A percentile compares a stretch with the other conserved stretches of the same genome.
These are phyloP conservation scores for Phaeosphaeriaceae sp. DNA, from an alignment of 2,329 filamentous ascomycete genomes.

Conservation along the genomic window DNA sequence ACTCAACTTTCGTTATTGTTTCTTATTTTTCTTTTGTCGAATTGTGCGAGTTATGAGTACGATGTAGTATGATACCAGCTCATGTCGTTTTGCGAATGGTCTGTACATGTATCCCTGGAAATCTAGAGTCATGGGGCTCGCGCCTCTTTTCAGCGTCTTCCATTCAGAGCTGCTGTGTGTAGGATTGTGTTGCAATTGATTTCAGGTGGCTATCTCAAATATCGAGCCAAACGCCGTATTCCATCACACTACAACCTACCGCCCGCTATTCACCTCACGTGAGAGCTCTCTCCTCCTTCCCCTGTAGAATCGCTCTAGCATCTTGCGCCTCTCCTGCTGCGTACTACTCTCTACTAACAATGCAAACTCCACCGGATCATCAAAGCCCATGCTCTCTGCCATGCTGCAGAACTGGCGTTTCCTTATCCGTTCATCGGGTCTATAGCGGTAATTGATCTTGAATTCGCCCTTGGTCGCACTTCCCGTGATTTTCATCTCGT, in stretches of 20 bases:
- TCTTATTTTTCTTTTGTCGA: neutral
- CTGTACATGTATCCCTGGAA: neutral
- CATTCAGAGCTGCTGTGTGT: too few species aligned
- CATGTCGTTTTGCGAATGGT: neutral
- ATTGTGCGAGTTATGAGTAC: neutral
- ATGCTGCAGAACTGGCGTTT: slow-evolving; percentile 89
- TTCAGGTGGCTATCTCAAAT: slow-evolving; percentile 1
- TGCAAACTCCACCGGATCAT: slow-evolving; percentile 82
- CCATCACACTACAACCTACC: neutral
- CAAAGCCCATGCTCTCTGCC: slow-evolving; percentile 80
- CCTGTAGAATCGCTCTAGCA: slow-evolving; percentile 81
- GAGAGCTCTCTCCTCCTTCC: slow-evolving; percentile 63
- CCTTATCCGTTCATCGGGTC: slow-evolving; percentile 77
- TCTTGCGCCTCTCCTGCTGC: slow-evolving; percentile 79
- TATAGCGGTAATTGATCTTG: slow-evolving; percentile 67
- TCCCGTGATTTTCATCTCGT: slow-evolving; percentile 20
- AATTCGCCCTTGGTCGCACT: slow-evolving; percentile 40
- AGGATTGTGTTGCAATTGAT: too few species aligned
- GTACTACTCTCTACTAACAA: slow-evolving; percentile 91
- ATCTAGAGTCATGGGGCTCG: neutral
- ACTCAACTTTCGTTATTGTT: neutral
- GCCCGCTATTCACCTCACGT: slow-evolving; percentile 1
- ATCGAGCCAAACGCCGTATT: neutral
- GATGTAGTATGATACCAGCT: neutral
- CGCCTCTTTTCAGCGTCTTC: neutral